Conservation (phyloP, 208 protist genomes). For the Leishmania tarentolae region DNA sequence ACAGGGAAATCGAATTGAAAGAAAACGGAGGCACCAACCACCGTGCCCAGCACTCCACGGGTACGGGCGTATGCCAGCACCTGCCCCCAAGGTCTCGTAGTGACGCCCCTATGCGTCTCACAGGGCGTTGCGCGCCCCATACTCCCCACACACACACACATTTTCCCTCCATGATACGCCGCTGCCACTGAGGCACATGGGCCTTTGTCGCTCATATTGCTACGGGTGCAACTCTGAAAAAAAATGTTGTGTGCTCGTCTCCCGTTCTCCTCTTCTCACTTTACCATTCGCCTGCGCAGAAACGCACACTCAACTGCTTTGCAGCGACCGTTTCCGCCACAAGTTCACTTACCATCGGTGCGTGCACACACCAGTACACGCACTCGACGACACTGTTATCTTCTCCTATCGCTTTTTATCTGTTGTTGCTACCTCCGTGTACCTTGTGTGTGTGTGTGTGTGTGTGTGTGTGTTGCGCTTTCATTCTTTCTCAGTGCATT, state of each 20-base stretch:
- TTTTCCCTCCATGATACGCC: not conserved
- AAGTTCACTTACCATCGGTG: not conserved
- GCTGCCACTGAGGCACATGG: not conserved
- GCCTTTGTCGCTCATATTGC: not conserved
- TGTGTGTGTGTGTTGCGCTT: not conserved
- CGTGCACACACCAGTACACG: not conserved
- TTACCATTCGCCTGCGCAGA: not conserved
- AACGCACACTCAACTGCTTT: not conserved
- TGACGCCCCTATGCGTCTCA: not conserved
- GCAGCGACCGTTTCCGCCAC: not conserved
- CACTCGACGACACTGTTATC: too few relatives aligned
- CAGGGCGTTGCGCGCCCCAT: not conserved
- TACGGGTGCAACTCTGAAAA: not conserved
- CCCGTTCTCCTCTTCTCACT: not conserved
- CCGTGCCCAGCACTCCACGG: not conserved
- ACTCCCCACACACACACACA: not conserved
- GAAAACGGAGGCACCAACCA: not conserved
- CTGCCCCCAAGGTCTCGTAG: not conserved
- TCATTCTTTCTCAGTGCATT: not conserved
- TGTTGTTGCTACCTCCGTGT: too few relatives aligned
- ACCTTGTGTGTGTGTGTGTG: not conserved
- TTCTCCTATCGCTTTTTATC: not conserved
- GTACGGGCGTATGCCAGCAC: not conserved
- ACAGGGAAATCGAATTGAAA: not conserved
- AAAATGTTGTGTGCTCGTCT: not conserved